Conservation (phyloP, 768 basidiomycete species). For the Termitomyces sp. region DNA sequence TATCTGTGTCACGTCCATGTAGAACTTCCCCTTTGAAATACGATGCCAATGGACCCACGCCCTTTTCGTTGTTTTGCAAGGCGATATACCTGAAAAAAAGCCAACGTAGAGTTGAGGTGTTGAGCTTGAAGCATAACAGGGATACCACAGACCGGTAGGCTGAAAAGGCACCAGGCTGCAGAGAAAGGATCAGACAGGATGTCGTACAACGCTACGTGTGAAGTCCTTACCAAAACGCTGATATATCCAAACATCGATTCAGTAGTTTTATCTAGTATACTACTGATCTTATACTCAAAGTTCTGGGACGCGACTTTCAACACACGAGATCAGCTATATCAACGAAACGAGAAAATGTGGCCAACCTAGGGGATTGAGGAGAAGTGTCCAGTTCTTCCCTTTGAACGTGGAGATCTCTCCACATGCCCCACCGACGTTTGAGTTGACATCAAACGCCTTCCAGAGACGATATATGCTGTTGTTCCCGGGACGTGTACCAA, state of each 20-base stretch:
- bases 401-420: slow-evolving; percentile 96
- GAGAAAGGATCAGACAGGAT: background rate
- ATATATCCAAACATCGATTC: slow-evolving; percentile 95
- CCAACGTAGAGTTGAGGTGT: background rate
- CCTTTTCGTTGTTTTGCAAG: slow-evolving; percentile 77
- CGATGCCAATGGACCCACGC: slow-evolving; percentile 85
- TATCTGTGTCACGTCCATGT: slow-evolving; percentile 81
- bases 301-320: slow-evolving; percentile 89
- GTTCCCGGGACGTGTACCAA: slow-evolving; percentile 86
- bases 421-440: slow-evolving; percentile 92
- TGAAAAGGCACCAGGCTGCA: slow-evolving; percentile 88
- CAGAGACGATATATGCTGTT: slow-evolving; percentile 92
- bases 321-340: background rate
- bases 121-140: background rate
- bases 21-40: slow-evolving; percentile 96
- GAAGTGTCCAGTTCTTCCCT: slow-evolving; percentile 78
- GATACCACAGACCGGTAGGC: slow-evolving; percentile 58
- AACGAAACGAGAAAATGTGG: slow-evolving; percentile 13
- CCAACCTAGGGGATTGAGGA: slow-evolving; percentile 80
- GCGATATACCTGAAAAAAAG: slow-evolving; percentile 71
- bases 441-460: slow-evolving; percentile 92
- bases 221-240: slow-evolving; percentile 68
- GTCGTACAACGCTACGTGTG: background rate
- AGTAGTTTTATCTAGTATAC: slow-evolving; percentile 87
- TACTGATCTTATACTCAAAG: slow-evolving; percentile 92